phyloP scores from a whole-genome alignment of 2,329 filamentous ascomycete genomes.

The Hypoxylon sp. region DNA sequence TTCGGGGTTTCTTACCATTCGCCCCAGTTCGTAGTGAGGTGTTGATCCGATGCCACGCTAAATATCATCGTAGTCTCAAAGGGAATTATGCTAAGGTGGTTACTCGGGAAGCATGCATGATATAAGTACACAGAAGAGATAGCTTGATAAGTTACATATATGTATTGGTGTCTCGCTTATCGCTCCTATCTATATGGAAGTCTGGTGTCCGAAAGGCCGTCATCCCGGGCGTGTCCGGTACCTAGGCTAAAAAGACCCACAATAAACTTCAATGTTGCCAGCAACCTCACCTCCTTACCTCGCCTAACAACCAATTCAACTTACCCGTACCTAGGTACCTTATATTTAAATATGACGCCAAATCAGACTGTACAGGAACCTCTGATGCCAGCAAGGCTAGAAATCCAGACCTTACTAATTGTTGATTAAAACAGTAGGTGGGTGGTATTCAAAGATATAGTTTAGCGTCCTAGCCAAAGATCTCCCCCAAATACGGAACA shows the following conservation, averaged over 20 bases:
- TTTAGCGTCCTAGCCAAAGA: too few relatives aligned
- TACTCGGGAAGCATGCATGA: background rate
- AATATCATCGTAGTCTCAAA: background rate
- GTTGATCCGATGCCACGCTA: background rate
- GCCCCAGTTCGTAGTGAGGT: background rate
- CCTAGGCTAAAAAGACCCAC: background rate
- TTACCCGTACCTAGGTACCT: background rate
- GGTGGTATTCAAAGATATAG: background rate
- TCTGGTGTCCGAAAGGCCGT: too few relatives aligned
- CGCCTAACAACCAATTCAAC: background rate
- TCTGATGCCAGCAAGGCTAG: too few relatives aligned
- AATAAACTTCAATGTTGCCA: background rate
- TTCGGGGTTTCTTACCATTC: constrained; percentile 9
- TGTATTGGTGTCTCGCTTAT: too few relatives aligned
- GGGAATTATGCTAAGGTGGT: background rate
- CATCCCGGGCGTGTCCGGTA: too few relatives aligned
- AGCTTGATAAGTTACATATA: too few relatives aligned
- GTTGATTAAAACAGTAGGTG: background rate
- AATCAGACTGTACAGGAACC: too few relatives aligned
- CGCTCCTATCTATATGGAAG: too few relatives aligned
- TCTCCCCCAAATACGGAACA: too few relatives aligned
- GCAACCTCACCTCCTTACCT: background rate
- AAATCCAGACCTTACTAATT: background rate
- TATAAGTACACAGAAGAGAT: background rate
- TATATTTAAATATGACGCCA: background rate